Base-by-base conservation (phyloP, 345 rosid genomes). In the Pseudoturritis turrita region DNA sequence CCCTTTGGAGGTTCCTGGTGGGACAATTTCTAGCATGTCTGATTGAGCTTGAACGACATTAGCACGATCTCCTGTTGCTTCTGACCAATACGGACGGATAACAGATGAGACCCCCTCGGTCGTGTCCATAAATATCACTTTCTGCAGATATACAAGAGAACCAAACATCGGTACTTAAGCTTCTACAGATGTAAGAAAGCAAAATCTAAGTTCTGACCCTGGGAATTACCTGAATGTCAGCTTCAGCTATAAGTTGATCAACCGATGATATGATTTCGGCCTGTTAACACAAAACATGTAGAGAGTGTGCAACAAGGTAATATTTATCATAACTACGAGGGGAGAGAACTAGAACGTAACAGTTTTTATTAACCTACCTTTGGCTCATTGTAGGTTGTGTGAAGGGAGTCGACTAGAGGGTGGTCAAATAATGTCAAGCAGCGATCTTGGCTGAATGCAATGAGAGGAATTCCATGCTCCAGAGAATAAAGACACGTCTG, bases 1-100 rank as follows among this genome's bases (percentile, higher is more conserved):
- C 5, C 98, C 99, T 78, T 95, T 92, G 15, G 98, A 89, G 65
- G 98, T 95, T 72, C 89, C 87, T 2, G 74, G 82, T 29, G 97
- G 97, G 3, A 95, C 88, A 18, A 95, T 87, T 76, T 96, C 99
- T 51, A 96, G 92, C 94, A 88, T 92, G 78, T 90, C 91, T 14
- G 89, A 87, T 46, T 85, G 74, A 72, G 96, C 86, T 87, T 87
- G 99, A 39, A 90, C 82, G 23, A 92, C 87, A 64, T 25, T 83
- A 49, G 96, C 98, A 37, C 74, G 81, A 66, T 55, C 86, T 70
- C 77, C 78, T n/a, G 83, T 84, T 70, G 91, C 95, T 77, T 87
- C 88, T 53, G 92, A 81, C 97, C 98, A 96, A 72, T 87, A 86
- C 7, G 98, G 98, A 49, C 95, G 82, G 70, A 92, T 70, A 70